Evolutionary conservation across 2,329 filamentous ascomycete species (phyloP), one percentile per base, ranked within the genome.

Genomic region (Blastomyces percursus): DNA sequence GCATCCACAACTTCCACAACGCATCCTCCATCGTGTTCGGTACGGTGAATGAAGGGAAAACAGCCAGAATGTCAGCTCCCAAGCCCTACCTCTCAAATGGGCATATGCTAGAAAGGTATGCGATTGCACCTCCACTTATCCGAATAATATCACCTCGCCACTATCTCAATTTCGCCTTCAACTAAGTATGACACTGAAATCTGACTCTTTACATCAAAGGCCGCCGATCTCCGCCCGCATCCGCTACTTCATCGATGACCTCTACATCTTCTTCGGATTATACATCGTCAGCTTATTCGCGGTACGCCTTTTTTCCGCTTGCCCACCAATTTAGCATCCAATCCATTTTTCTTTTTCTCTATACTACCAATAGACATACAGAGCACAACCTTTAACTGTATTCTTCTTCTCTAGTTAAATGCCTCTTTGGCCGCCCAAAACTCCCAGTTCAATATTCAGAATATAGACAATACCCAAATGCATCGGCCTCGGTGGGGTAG

Each of bases 211-310:
- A 19, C 57, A 30, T 32, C 35, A 50, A 63, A 80, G 78, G 51
- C 77, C 78, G 14, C 79, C 79, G 2, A 62, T 80, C 59, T 70
- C 76, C 19, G 74, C 77, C 62, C 79, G 77, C 58, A 59, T 78
- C 63, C 70, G 68, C 58, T 75, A 74, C 65, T 73, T 78, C 69
- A 62, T 77, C 63, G 71, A 79, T 58, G 71, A 69, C 61, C 63
- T 77, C 59, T 81, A 81, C 66, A 68, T 76, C 64, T 80, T 81
- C 66, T 52, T 81, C 5, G 79, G 79, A 6, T 70, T 81, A 30
- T 81, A 81, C 63, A 66, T 81, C 35, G 77, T 78, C 51, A 78
- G 76, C 51, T 71, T 81, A 11, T 79, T 81, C 64, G 76, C 78
- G 60, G 78, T 80, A 74, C 40, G 75, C 70, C 21, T 0, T 9